Base-by-base conservation (phyloP, 129 eudicot genomes). In the Mikania micrantha region DNA sequence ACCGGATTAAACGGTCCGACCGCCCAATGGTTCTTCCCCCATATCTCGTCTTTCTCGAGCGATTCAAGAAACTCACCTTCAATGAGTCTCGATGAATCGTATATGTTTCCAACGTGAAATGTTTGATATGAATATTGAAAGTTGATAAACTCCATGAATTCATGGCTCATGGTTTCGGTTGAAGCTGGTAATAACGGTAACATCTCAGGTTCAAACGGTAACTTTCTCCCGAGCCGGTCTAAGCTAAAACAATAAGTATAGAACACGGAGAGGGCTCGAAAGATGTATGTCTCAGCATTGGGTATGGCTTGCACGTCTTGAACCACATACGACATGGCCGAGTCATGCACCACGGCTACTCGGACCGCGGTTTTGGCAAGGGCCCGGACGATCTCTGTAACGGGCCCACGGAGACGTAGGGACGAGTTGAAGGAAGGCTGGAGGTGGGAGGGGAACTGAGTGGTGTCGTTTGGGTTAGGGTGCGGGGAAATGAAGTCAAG, bases 1-100 rank as follows among this genome's bases (percentile, higher is more conserved):
- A 81, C 79, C 3, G 78, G 90, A 62, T 82, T 80, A 25, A 90
- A 80, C 6, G 95, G 95, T 25, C 97, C 96, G 0, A 87, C 60
- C 1, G 86, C 95, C 84, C 85, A 91, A 11, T 48, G 61, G 5
- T 75, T 81, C 17, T 44, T 76, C 5, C 72, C 79, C 4, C n/a
- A 20, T 4, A 40, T 54, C 45, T 76, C 65, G 0, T 56, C 72
- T 31, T 65, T 73, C 22, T 67, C 79, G 0, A 90, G 45, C 0
- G 60, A 28, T 48, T 90, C 85, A 9, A 83, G 57, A 47, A 53
- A 88, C 5, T 35, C n/a, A 9, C 75, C 95, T 47, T 90, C 97
- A 0, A 84, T 60, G 20, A 41, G 38, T 36, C 82, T 49, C 1
- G 79, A 58, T 0, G 95, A 47, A 52, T 86, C 86, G 38, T 66